Conservation (phyloP, 352 stramenopile genomes). For the Phytophthora foliorum region DNA sequence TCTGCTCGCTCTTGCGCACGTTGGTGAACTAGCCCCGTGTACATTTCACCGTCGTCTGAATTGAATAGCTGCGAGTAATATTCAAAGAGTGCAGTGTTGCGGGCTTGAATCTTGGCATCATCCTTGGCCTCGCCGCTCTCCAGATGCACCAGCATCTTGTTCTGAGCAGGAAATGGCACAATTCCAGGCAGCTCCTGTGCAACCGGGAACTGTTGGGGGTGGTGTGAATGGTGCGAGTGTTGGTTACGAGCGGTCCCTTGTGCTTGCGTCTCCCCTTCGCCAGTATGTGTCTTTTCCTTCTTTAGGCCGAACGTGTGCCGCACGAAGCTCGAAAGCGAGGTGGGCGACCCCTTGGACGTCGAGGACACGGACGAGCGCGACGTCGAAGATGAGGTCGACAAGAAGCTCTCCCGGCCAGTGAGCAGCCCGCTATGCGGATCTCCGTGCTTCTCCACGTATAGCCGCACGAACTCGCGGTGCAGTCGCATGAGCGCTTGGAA, state of each 20-base stretch:
- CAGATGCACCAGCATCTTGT: constrained; percentile 61
- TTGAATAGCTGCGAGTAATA: constrained; percentile 82
- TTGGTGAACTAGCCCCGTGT: constrained; percentile 55
- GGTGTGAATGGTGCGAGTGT: constrained; percentile 17
- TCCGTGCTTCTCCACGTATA: constrained; percentile 52
- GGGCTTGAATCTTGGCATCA: constrained; percentile 58
- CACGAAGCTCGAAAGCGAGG: constrained; percentile 40
- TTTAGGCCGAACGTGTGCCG: constrained; percentile 41
- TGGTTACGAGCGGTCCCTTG: constrained; percentile 23
- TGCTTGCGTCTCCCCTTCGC: neutral
- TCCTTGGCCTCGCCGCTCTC: constrained; percentile 58
- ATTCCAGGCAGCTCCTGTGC: constrained; percentile 43
- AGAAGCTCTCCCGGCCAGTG: constrained; percentile 47
- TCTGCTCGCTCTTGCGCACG: constrained; percentile 32
- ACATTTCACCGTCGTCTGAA: constrained; percentile 66
- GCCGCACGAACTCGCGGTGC: constrained; percentile 53
- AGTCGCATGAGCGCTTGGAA: constrained; percentile 70
- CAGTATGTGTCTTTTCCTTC: constrained; percentile 24
- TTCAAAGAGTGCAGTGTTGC: constrained; percentile 59
- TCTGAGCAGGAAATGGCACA: constrained; percentile 48
- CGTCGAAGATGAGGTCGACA: constrained; percentile 57
- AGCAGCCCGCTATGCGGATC: constrained; percentile 26
- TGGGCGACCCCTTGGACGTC: constrained; percentile 36
- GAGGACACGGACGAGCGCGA: constrained; percentile 56
- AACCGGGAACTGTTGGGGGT: constrained; percentile 9